phyloP scores from a whole-genome alignment of 495 filamentous ascomycete genomes.

The Astrothelium macrocarpum region DNA sequence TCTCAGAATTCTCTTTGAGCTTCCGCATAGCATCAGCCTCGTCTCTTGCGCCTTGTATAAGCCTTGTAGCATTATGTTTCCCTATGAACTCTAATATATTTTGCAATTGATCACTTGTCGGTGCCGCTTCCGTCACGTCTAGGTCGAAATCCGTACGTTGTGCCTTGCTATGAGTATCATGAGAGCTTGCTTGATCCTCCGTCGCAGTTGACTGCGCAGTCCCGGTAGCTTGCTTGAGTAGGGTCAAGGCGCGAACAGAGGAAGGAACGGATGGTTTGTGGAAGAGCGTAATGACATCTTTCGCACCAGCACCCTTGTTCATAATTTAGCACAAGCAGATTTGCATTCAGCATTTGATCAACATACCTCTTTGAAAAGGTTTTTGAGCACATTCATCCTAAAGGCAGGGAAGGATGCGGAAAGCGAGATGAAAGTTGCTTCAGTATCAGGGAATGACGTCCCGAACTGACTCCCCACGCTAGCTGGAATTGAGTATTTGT shows the following conservation, averaged over 20 bases:
- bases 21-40: constrained; percentile 67
- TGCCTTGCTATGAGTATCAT: constrained; percentile 43
- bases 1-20: constrained; percentile 47
- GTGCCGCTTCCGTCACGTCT: constrained; percentile 68
- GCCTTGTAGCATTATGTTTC: constrained; percentile 40
- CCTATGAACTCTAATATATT: constrained; percentile 84
- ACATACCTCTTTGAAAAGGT: constrained; percentile 30
- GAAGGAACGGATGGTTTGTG: constrained; percentile 60
- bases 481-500: too few relatives aligned
- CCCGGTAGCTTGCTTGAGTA: constrained; percentile 68
- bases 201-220: constrained; percentile 49
- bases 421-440: too few relatives aligned
- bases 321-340: not conserved
- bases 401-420: too few relatives aligned
- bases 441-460: too few relatives aligned
- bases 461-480: too few relatives aligned
- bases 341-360: not conserved
- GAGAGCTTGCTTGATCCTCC: constrained; percentile 55
- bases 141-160: constrained; percentile 68
- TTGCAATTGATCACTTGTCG: constrained; percentile 73
- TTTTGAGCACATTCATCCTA: constrained; percentile 32
- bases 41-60: constrained; percentile 63
- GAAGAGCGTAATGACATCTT: constrained; percentile 90
- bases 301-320: constrained; percentile 19
- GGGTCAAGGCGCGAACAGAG: constrained; percentile 55